Conservation (phyloP, 2,329 filamentous ascomycete genomes). For the Microdochium paspali region DNA sequence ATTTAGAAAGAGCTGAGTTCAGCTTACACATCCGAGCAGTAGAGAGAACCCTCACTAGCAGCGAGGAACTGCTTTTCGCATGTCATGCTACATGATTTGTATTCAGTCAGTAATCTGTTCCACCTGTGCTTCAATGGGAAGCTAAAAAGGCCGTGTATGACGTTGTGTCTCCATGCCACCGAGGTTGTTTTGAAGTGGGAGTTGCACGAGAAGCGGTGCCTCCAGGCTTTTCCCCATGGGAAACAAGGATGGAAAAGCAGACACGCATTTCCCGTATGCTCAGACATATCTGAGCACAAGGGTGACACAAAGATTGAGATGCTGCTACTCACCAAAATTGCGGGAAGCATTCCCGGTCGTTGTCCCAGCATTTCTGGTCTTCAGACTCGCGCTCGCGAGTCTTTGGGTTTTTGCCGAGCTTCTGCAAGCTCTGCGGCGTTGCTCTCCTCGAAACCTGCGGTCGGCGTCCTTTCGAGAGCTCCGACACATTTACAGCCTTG, state of each 20-base stretch:
- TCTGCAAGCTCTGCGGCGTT: constrained; percentile 28
- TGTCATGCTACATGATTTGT: constrained; percentile 41
- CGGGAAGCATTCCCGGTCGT: constrained; percentile 54
- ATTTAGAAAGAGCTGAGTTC: constrained; percentile 1
- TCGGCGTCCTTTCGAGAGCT: constrained; percentile 37
- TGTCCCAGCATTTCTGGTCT: constrained; percentile 39
- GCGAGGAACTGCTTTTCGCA: constrained; percentile 59
- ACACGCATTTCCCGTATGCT: too few relatives aligned
- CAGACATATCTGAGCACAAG: too few relatives aligned
- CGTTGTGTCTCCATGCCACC: too few relatives aligned
- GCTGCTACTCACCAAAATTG: constrained; percentile 50
- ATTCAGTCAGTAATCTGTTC: constrained; percentile 18
- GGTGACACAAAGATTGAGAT: neutral
- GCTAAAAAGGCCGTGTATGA: too few relatives aligned
- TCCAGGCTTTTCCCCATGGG: neutral
- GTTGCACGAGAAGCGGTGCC: too few relatives aligned
- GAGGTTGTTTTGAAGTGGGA: too few relatives aligned
- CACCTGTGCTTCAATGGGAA: too few relatives aligned
- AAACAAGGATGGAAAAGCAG: neutral
- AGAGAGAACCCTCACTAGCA: constrained; percentile 45
- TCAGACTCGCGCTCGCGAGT: constrained; percentile 41
- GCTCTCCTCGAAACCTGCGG: constrained; percentile 35
- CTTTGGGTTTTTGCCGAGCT: constrained; percentile 39
- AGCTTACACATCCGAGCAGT: constrained; percentile 55
- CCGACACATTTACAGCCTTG: constrained; percentile 35